Evolutionary conservation across 306 rosid genomes (phyloP), one percentile per base, ranked within the genome.

Genomic region (Citrullus mucosospermus): DNA sequence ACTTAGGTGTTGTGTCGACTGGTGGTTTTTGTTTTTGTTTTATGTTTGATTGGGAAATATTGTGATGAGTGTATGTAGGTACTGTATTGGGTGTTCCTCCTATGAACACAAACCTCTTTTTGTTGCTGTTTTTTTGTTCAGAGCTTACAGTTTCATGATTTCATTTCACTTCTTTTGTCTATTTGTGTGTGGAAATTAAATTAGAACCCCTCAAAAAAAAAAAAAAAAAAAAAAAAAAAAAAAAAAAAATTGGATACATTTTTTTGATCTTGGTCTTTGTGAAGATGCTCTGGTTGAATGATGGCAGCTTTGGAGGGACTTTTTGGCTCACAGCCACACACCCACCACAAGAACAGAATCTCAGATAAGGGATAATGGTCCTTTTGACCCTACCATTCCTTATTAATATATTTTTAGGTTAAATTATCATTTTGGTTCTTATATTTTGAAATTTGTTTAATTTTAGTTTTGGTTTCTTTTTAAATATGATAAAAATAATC

Each of bases 261-360:
- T 63, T 17, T 60, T 28, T 12, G 6, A 59, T 39, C 43, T 43
- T 16, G 60, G 77, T 84, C 69, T 82, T 41, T 78, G 86, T 74
- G 89, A 85, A 88, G 92, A 88, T 89, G 95, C 91, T 87, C 84
- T 89, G 3, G 76, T 84, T 83, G 90, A 75, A 80, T 80, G 82
- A 87, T 83, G 89, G 87, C 88, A 88, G 91, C 96, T 95, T 95
- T 91, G 85, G 85, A 83, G 79, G 80, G 56, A 80, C 81, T 81
- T 84, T 90, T 83, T 86, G 82, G 91, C 81, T 87, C 86, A 85
- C 86, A 75, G 80, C 87, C 90, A 80, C 89, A 82, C 85, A 86
- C 87, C 46, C 90, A 86, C 92, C 96, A 91, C 96, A 87, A 10
- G 84, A 91, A 86, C 87, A 89, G 96, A 95, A 92, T 95, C 97